Base-by-base conservation (phyloP, 345 rosid species). In the Leavenworthia alabamica region DNA sequence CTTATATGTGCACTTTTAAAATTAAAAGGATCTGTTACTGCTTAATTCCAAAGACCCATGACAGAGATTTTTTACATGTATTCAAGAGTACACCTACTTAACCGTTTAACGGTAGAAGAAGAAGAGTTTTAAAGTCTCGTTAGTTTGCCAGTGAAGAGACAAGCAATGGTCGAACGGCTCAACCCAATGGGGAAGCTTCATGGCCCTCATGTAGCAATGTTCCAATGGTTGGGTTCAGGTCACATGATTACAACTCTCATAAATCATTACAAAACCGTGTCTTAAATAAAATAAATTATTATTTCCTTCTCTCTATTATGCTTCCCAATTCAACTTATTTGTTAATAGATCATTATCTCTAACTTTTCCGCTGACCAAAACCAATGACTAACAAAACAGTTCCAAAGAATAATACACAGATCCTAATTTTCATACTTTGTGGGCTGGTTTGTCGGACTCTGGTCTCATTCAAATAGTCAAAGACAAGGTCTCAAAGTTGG, bases 361-460 rank as follows among this genome's bases (percentile, higher is more conserved):
- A 49, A 52, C 66, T 51, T 44, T 32, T 51, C 39, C 22, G 13
- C 28, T 23, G 46, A 50, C 47, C 23, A 39, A 36, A 67, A 31
- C 46, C 12, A 23, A 62, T 36, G 47, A 14, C 37, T 15, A 3
- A 50, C n/a, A 49, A 36, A 48, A 14, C 47, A 13, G 13, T 7
- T 10, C 16, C 14, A 47, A 44, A 53, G 53, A 66, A 61, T 60
- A 53, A 54, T 61, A 44, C 56, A 60, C 33, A 53, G n/a, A 61
- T 41, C 55, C 49, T 14, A 3, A 20, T 32, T 60, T 60, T 60
- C 73, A 69, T 53, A 69, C 10, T 43, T 69, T 44, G 73, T 54
- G 43, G 68, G 73, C 73, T n/a, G 40, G 22, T 53, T 26, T 69
- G 50, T 60, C 67, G 40, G 40, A 42, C 45, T 42, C 23, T 60